Percentiles rank a stretch among this genome's conserved stretches.
These are phyloP conservation scores for Lithospermum erythrorhizon DNA, from an alignment of 257 asterid species.

Conservation along the genomic window DNA sequence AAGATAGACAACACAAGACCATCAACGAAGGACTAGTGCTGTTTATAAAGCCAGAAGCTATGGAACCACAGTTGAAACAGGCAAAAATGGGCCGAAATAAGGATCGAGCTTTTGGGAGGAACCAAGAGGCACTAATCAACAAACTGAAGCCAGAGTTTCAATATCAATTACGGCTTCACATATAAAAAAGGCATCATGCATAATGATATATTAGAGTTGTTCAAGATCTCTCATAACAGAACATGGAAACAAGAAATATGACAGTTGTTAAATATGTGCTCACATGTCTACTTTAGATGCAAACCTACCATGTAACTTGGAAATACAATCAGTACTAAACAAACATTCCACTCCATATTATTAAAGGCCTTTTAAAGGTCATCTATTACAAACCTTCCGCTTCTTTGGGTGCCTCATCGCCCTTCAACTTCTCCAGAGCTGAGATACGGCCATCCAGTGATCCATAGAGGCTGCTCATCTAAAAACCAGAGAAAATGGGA, in stretches of 20 bases:
- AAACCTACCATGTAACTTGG: background rate
- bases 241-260: background rate
- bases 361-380: background rate
- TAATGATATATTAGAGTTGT: background rate
- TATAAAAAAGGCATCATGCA: no score
- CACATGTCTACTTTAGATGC: background rate
- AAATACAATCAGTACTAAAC: background rate
- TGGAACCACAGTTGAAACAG: no score
- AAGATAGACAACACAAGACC: no score
- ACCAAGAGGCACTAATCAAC: no score
- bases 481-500: background rate
- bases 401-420: slow-evolving; percentile 40
- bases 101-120: no score
- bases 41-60: no score
- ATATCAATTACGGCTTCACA: no score
- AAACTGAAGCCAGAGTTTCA: no score
- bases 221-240: background rate
- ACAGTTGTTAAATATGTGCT: background rate
- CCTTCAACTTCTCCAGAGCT: slow-evolving; percentile 53
- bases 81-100: no score
- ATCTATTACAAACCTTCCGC: slow-evolving; percentile 49
- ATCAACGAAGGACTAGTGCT: no score
- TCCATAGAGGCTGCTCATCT: slow-evolving; percentile 44
- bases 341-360: background rate
- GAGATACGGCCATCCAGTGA: slow-evolving; percentile 61